phyloP scores from a whole-genome alignment of 164 flowering plant species.

The Annona squamosa region DNA sequence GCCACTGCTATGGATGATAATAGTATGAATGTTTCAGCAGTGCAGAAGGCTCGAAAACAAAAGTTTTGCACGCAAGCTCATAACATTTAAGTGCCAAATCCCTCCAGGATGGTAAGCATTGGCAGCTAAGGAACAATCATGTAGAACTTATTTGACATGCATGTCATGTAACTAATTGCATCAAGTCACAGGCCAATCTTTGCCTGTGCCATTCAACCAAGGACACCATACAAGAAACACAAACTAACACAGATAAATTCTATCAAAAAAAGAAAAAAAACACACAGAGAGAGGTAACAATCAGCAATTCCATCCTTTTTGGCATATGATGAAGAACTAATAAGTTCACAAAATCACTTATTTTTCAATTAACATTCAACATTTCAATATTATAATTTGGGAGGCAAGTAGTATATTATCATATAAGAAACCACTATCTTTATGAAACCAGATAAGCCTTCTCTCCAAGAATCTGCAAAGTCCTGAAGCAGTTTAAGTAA shows the following conservation, averaged over 20 bases:
- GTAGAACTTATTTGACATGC: background rate
- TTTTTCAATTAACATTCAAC: too few species aligned
- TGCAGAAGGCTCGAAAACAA: background rate
- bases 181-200: background rate
- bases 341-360: too few species aligned
- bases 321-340: too few species aligned
- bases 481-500: too few species aligned
- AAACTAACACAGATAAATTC: background rate
- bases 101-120: background rate
- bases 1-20: background rate
- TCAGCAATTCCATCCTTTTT: too few species aligned
- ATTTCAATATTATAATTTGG: too few species aligned
- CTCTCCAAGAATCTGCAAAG: too few species aligned
- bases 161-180: background rate
- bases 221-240: background rate
- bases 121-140: background rate
- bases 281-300: too few species aligned
- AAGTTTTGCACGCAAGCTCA: background rate
- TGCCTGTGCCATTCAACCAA: background rate
- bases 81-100: background rate
- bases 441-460: too few species aligned
- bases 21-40: background rate
- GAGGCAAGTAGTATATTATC: too few species aligned
- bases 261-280: background rate
- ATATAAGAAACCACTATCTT: too few species aligned